Evolutionary conservation across 129 eudicot species (phyloP), one percentile per base, ranked within the genome.

Genomic region (Centrapalus pauciflorus): DNA sequence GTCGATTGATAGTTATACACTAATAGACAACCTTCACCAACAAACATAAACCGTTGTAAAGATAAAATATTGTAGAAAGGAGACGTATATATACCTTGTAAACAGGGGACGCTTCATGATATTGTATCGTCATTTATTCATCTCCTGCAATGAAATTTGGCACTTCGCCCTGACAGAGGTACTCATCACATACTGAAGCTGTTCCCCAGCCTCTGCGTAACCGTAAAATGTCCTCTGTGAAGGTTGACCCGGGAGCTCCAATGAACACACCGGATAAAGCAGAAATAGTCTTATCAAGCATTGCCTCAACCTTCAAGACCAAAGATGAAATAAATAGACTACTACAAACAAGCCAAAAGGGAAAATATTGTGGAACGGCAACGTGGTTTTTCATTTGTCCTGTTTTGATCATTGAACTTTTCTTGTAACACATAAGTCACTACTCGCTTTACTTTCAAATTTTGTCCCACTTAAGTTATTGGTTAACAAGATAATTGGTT

Each of bases 251-350:
- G 24, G 87, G 77, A 13, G 96, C 74, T 38, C 98, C 98, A 29
- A 93, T 84, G 64, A 88, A 93, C 69, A 85, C 98, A 1, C 78
- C 66, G 3, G 98, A 88, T 64, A 93, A 52, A 8, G 96, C 96
- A 71, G 86, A 93, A 0, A 93, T 88, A 3, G 92, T 88, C 81
- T 93, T 93, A 75, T 90, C 97, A 69, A 93, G 86, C 98, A 93
- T 93, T 0, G 98, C 98, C 63, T 93, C 98, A 83, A 93, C 98
- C 98, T 93, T 54, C 79, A 79, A 24, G 24, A 66, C 32, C 35
- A 48, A 57, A 55, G 25, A 11, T 29, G 20, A 21, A 32, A 77
- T 19, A 23, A 40, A 17, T 35, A 50, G 4, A 58, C 50, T 32
- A 55, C 37, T 23, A 54, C 14, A 68, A 16, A 69, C n/a, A n/a